Evolutionary conservation across 441 rosid genomes (phyloP), one percentile per base, ranked within the genome.

Genomic region (Cnidoscolus chayamansa): DNA sequence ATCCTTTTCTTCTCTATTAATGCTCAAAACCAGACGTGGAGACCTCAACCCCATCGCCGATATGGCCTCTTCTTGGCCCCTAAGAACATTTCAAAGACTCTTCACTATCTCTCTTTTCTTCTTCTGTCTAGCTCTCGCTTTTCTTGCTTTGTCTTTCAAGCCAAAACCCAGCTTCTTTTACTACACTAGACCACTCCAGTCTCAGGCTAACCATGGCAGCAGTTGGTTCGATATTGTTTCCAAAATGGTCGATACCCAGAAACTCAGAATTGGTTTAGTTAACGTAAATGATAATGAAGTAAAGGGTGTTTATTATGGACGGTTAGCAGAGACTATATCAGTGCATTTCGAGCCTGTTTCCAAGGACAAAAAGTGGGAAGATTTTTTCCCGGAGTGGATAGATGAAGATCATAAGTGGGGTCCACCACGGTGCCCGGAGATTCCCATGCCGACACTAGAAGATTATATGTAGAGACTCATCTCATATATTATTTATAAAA

Each of bases 341-440:
- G 88, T 94, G 8, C 32, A 58, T 1, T 87, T 91, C 16, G 73
- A 76, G 11, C 83, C 48, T 25, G 81, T 89, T 0, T 68, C 83
- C 0, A 65, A 65, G 1, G 78, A 78, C 65, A 68, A 68, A 55
- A 81, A 74, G 47, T 91, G 97, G 98, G 31, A 79, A 31, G 82
- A 83, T n/a, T 74, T 90, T 2, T 91, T 89, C 50, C 98, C 97
- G 0, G 84, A 73, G n/a, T 89, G 98, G 98, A 87, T 91, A 31
- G 87, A 94, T 35, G 97, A 91, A 48, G 84, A 80, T 0, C 71
- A 57, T 10, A 68, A 78, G 67, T 74, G 70, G 78, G 32, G 54
- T 17, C 37, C 7, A 1, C 86, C 84, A 0, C 35, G 1, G 15
- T 94, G 98, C 67, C 97, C 96, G 2, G 88, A 86, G 20, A 78